Evolutionary conservation across 306 rosid species (phyloP), one percentile per base, ranked within the genome.

Genomic region (Fragaria iinumae): DNA sequence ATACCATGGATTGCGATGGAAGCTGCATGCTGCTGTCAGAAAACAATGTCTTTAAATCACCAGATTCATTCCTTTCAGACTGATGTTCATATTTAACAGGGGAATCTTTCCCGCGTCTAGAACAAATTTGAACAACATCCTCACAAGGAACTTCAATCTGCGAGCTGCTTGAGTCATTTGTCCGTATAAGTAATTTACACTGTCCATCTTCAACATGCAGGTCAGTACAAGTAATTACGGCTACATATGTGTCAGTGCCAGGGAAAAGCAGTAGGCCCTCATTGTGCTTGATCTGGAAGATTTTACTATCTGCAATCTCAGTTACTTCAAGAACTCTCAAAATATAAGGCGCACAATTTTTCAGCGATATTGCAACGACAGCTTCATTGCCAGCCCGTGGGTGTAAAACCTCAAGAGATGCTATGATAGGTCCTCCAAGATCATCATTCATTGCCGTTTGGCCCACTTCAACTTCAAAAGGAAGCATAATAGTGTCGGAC

Each of bases 251-350:
- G 72, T 84, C 83, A 39, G 89, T 84, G 3, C 88, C 88, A 29
- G 99, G 99, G 80, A 89, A 91, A 82, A 95, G 97, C 73, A 95
- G 83, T 65, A 95, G 90, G 38, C 91, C 92, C 76, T 86, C 93
- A 82, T 79, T 69, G 69, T 83, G 90, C 80, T 88, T 92, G 49
- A 90, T 74, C 77, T 53, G 86, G 72, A 95, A 91, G 77, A 83
- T 62, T 80, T 87, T 59, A 20, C 65, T 18, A 7, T 89, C 96
- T 34, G 90, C 77, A 57, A 84, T 88, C 77, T 88, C 92, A 60
- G 83, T 71, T 45, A 89, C 77, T 82, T 89, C 86, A 57, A 83
- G 77, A 83, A 92, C 84, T 77, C 83, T 88, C 80, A 87, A 80
- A 76, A 86, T 74, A 62, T 75, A 32, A 21, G 93, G 85, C 65